Base-by-base conservation (phyloP, 2,329 filamentous ascomycete genomes). In the Neurospora sp. region DNA sequence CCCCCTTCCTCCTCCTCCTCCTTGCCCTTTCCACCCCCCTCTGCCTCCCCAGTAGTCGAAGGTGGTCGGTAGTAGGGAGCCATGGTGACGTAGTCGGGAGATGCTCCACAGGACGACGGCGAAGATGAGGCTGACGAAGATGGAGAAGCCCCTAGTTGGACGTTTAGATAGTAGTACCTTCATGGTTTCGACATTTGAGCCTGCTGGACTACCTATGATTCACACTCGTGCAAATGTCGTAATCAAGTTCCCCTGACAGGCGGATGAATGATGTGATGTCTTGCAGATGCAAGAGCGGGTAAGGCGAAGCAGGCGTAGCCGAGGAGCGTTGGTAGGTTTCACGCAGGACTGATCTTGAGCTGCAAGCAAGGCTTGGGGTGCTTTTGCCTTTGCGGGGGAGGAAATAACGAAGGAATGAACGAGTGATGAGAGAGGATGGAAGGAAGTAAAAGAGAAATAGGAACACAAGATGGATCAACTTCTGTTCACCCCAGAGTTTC, bases 101-200 rank as follows among this genome's bases (percentile, higher is more conserved):
- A 70, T 66, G 6, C 73, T 73, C 36, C 73, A 57, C 10, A 75
- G 38, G 12, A 76, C 68, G 37, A 74, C 10, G 69, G 41, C 33
- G 52, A 76, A 19, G 62, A 73, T n/a, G 23, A 74, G 37, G 17
- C 69, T 70, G 23, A 70, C 66, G 10, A 76, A 36, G 40, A 75
- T 23, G 62, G 73, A 71, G 23, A 73, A 68, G 17, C 67, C 69
- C 68, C 71, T 72, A 15, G 72, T 67, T 65, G 72, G 72, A 40
- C 74, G 73, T 39, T 72, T 72, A 4, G 70, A 71, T 33, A 72
- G 57, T 39, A 69, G 73, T 38, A 71, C 70, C 69, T 65, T 69
- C 67, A 74, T 70, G 40, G 73, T 71, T 69, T 69, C 67, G 71
- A 69, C 65, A 66, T 62, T 62, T 17, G 12, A 62, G 2, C 23